Evolutionary conservation across 768 basidiomycete genomes (phyloP).

Genomic region (Termitomyces sp.): DNA sequence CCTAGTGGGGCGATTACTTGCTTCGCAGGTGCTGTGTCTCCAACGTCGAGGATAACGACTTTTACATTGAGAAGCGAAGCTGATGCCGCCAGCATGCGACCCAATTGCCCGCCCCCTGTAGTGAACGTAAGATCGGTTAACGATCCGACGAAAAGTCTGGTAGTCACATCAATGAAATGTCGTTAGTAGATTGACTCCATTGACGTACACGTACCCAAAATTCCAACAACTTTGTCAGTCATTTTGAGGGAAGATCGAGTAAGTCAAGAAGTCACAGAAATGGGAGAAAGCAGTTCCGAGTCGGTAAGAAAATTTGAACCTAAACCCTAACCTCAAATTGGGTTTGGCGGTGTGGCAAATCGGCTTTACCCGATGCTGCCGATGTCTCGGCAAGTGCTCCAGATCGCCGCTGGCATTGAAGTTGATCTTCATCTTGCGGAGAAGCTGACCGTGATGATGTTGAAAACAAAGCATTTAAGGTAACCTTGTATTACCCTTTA

Average conservation of each 20-base stretch:
- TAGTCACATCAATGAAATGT: not conserved
- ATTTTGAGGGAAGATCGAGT: constrained; percentile 21
- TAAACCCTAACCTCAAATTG: not conserved
- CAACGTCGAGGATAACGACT: constrained; percentile 82
- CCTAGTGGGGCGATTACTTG: constrained; percentile 66
- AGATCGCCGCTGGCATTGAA: no score
- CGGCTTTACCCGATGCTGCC: no score
- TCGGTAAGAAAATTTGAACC: constrained; percentile 7
- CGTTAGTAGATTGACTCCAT: not conserved
- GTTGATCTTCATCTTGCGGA: no score
- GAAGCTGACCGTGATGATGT: no score
- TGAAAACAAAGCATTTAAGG: no score
- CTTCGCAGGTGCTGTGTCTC: constrained; percentile 83
- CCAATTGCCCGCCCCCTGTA: constrained; percentile 93
- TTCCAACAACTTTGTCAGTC: constrained; percentile 48
- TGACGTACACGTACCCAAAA: constrained; percentile 50
- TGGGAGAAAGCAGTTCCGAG: no score
- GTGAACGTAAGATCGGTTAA: constrained; percentile 17
- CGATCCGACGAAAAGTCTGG: constrained; percentile 1
- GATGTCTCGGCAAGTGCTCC: no score
- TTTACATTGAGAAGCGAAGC: constrained; percentile 86
- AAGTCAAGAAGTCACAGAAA: not conserved
- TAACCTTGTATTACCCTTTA: no score
- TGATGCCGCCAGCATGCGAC: constrained; percentile 92
- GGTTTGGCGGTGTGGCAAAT: not conserved